A percentile compares a stretch with the other conserved stretches of the same genome.
These are phyloP conservation scores for Rhypophila decipiens DNA, from an alignment of 495 filamentous ascomycete species.

Conservation along the genomic window DNA sequence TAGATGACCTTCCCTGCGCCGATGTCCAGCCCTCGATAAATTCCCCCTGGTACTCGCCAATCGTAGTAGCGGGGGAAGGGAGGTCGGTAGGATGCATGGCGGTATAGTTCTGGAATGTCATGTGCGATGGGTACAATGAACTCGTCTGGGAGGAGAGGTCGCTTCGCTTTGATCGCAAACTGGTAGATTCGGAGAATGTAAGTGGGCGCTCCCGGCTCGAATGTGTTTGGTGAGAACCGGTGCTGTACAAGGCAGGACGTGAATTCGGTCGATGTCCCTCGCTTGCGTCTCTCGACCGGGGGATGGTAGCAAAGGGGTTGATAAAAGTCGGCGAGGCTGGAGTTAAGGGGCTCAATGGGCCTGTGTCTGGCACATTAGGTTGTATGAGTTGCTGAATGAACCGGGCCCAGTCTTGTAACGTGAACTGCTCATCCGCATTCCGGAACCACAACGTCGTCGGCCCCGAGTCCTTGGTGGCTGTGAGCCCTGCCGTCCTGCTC, in stretches of 20 bases:
- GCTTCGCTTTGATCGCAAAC: constrained; percentile 46
- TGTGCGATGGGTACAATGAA: constrained; percentile 33
- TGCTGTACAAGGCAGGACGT: constrained; percentile 27
- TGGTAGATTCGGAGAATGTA: constrained; percentile 43
- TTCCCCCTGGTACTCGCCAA: constrained; percentile 47
- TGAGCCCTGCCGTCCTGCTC: constrained; percentile 47
- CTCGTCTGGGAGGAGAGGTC: constrained; percentile 49
- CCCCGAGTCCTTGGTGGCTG: constrained; percentile 33
- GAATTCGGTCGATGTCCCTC: constrained; percentile 23
- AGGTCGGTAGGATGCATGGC: constrained; percentile 39
- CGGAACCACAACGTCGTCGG: constrained; percentile 40
- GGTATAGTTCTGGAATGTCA: constrained; percentile 37
- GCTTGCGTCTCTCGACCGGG: constrained; percentile 24
- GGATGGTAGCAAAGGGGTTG: constrained; percentile 39
- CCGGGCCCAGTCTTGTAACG: constrained; percentile 40
- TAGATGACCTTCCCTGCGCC: constrained; percentile 48
- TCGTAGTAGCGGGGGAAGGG: constrained; percentile 44
- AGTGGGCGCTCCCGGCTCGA: constrained; percentile 34
- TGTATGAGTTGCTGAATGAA: constrained; percentile 38
- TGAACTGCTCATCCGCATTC: constrained; percentile 30
- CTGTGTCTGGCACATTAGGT: constrained; percentile 23
- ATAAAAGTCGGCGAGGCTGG: constrained; percentile 39
- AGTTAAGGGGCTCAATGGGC: constrained; percentile 35
- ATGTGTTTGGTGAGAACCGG: constrained; percentile 26
- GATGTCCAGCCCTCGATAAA: constrained; percentile 53